phyloP scores from a whole-genome alignment of 148 eudicot species.

The Silene uniflora region DNA sequence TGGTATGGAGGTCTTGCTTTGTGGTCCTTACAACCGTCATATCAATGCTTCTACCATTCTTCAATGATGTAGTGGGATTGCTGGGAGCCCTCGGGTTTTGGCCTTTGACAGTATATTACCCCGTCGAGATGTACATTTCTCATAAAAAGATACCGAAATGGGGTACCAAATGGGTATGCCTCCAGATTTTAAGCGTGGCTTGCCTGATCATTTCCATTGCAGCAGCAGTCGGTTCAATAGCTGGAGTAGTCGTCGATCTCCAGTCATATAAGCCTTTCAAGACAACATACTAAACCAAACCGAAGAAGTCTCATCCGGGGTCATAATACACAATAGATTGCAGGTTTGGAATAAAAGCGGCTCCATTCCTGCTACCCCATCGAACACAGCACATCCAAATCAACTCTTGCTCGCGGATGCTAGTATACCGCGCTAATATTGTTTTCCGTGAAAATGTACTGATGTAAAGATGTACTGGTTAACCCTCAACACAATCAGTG shows the following conservation, averaged over 20 bases:
- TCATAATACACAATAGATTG: background rate
- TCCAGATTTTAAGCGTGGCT: slow-evolving; percentile 44
- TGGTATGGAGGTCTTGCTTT: slow-evolving; percentile 46
- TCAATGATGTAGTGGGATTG: slow-evolving; percentile 51
- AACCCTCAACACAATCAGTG: background rate
- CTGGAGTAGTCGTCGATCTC: slow-evolving; percentile 44
- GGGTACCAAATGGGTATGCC: slow-evolving; percentile 43
- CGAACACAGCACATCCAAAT: too few species aligned
- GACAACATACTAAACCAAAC: slow-evolving; percentile 23
- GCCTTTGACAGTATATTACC: slow-evolving; percentile 54
- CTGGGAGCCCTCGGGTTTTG: slow-evolving; percentile 62
- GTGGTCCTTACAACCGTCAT: slow-evolving; percentile 47
- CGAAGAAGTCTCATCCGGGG: background rate
- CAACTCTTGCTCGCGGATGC: too few species aligned
- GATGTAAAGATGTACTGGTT: background rate
- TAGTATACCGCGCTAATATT: too few species aligned
- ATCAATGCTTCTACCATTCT: slow-evolving; percentile 53
- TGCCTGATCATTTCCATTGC: slow-evolving; percentile 45
- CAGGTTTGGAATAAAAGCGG: too few species aligned
- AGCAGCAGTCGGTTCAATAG: slow-evolving; percentile 50
- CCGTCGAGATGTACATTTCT: slow-evolving; percentile 49
- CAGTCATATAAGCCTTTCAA: slow-evolving; percentile 45
- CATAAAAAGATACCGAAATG: slow-evolving; percentile 51
- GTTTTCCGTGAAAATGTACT: background rate
- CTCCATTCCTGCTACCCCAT: too few species aligned